Evolutionary conservation across 106 monocot species (phyloP), one percentile per base, ranked within the genome.

Genomic region (Alisma plantagoaquatica): DNA sequence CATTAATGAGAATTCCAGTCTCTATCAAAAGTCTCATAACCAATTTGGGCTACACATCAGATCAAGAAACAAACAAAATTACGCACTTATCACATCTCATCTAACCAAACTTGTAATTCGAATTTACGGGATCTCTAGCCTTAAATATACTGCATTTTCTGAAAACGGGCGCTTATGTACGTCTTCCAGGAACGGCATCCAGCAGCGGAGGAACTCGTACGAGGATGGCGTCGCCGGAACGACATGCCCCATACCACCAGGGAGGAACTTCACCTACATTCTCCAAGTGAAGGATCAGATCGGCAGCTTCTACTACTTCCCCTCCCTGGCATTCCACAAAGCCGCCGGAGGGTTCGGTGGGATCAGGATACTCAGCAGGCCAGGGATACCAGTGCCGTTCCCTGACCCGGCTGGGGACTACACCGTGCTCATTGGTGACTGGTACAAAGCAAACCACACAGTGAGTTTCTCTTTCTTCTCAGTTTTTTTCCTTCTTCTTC

Each of bases 291-390:
- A 62, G 16, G 62, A 62, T 38, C 62, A 62, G 51, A 62, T 62
- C 23, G 62, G 62, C 15, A 62, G 62, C 51, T 62, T 51, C 62
- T 62, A 50, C 33, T 62, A 62, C 62, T 62, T 62, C 62, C 62
- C 62, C 1, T 62, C 62, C 0, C 62, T 62, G 24, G 51, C 31
- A 16, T 51, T 62, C 35, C 51, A 62, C 51, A 62, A 62, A 38
- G 50, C 62, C 0, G 62, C 62, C 7, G 62, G 62, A 26, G 62
- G 62, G 33, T 62, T 62, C 17, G 62, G 62, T 16, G 49, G 49
- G 14, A 49, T 62, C 25, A 31, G 49, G 4, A 42, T 64, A 25
- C 53, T 64, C 41, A 64, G 64, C 53, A 26, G 64, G 29, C 64
- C 64, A 8, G 28, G 35, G 19, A 64, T 64, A 18, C 64, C 64